Evolutionary conservation across 208 protist genomes (phyloP), one percentile per base, ranked within the genome.

Genomic region (Leishmania gerbilli): DNA sequence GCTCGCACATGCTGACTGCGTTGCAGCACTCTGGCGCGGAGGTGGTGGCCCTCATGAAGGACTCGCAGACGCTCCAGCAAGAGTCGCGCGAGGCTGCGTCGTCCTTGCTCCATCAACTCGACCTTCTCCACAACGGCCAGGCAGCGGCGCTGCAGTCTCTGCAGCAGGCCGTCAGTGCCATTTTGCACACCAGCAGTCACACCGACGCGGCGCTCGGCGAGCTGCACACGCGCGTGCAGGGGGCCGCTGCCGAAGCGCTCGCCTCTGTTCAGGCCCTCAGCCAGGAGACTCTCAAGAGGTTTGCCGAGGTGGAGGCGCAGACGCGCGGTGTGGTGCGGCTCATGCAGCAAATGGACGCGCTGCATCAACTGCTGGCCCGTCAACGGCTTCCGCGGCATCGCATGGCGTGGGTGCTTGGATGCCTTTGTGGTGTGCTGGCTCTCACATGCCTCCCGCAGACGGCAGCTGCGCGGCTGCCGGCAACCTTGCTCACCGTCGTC

Each of bases 391-490:
- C 87, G 24, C 19, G 87, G 34, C 62, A 85, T 47, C 87, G 87
- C 6, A 49, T 87, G 40, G 68, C 80, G 7, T 76, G 76, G 4
- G 77, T 31, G 37, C 77, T 83, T 24, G 15, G 77, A 51, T 77
- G 87, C 13, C 64, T 87, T n/a, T 34, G 67, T 1, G 60, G 76
- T 1, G 76, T 92, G n/a, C 31, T 91, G 21, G 45, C 92, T 8
- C 62, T 84, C 49, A 96, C 91, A 19, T 80, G 84, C 72, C 74
- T 85, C 56, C 76, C 74, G 15, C 86, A 87, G 56, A 95, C 93
- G 8, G 81, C 83, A 31, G 83, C 84, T 13, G 93, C 93, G 24
- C 85, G 93, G 65, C 64, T 91, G 71, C 92, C 92, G 8, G 91
- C 88, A 19, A 31, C 90, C 65, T 34, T 80, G 71, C 15, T 92